Evolutionary conservation across 2,329 filamentous ascomycete genomes (phyloP), one percentile per base, ranked within the genome.

Genomic region (Monosporascus sp.): DNA sequence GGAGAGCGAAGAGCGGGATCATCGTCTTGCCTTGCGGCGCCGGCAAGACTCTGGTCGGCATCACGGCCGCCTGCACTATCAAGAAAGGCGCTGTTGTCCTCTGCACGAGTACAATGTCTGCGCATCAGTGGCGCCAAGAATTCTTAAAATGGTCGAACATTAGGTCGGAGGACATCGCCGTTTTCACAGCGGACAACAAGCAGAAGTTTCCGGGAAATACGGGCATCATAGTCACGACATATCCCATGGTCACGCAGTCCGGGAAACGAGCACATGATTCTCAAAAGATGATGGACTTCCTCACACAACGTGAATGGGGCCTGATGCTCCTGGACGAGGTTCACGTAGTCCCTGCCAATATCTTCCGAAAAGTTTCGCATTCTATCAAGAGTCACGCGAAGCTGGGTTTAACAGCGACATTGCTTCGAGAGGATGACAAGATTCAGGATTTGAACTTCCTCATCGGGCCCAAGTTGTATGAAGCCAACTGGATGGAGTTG

Each of bases 401-500:
- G 71, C 82, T 99, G 7, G 94, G 94, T 7, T 77, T 99, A 40
- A 99, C 94, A 0, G 94, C 94, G 0, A 99, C 94, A 0, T 76
- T 99, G 11, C 83, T 99, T 17, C 84, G 94, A 76, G 94, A 99
- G 72, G 94, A 99, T 65, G 93, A 99, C 77, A 97, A 97, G 75
- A 99, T 99, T 67, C 90, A 89, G 26, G 92, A 97, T 76, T 74
- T 99, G 46, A 99, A 99, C 70, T 99, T 97, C 68, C 75, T 99
- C 54, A 97, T 99, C 64, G 94, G 94, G 0, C 94, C 94, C 0
- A 99, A 99, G 70, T 78, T 99, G 0, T 99, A 96, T 68, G 94
- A 99, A 72, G 94, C 94, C 27, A 99, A 99, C 70, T 99, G 94
- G 94, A 96, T 97, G 86, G 94, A 99, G 70, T 81, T 99, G 41